Evolutionary conservation across 805 yeast species (phyloP), one percentile per base, ranked within the genome.

Genomic region (Candida manassasensis): DNA sequence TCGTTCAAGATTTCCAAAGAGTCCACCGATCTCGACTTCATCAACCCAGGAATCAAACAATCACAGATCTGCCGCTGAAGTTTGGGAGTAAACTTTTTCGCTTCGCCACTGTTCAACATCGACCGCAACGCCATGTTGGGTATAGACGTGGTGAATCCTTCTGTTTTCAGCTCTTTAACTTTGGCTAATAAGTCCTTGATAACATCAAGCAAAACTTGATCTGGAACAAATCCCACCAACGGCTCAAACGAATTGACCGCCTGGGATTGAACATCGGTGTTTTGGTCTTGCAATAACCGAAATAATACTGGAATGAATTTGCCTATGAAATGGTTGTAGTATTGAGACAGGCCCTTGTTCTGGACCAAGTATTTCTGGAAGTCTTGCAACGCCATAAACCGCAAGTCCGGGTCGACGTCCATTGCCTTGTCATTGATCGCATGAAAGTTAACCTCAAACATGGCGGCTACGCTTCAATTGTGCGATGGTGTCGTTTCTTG

Each of bases 341-440:
- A 7, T 6, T 24, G 12, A 14, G 9, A 11, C 12, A 7, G 6
- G 49, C 48, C 37, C 39, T 42, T 41, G 15, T 29, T 43, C 56
- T 40, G 47, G n/a, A 37, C 37, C 15, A 73, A 48, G 31, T 59
- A 49, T 49, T 73, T 73, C 46, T 72, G 75, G 47, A 84, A 67
- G 50, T 86, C 95, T 46, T 75, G 82, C 37, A 86, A 62, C 2
- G 89, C 94, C 95, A 86, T 86, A 60, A 79, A 86, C 53, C 95
- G 65, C 45, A 83, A 62, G 52, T 86, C 95, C 3, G 93, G 83
- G 48, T 86, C 95, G 3, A 79, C 80, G 44, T 80, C 84, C 27
- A 63, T 63, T 10, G 79, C 74, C 44, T 69, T 67, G 26, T 69
- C 72, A 37, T 51, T 59, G 33, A 67, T 48, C 10, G 50, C 37